A percentile compares a stretch with the other conserved stretches of the same genome.
These are phyloP conservation scores for Lachancea sp. DNA, from an alignment of 805 yeast species.

Conservation along the genomic window DNA sequence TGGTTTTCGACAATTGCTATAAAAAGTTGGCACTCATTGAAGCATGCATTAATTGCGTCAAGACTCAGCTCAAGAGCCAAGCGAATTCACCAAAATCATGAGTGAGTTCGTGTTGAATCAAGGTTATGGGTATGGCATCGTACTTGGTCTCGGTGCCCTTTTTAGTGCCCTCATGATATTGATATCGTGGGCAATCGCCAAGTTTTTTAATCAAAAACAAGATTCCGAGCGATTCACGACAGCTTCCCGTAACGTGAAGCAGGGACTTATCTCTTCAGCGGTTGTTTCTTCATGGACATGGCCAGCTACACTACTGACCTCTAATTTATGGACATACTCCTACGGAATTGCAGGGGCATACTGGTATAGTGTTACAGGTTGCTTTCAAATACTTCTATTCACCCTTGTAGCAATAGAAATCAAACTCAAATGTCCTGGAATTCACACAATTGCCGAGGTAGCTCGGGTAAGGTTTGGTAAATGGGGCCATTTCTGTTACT, in stretches of 20 bases:
- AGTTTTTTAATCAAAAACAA: slow-evolving; percentile 72
- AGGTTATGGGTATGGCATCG: slow-evolving; percentile 3
- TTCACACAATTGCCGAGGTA: slow-evolving; percentile 80
- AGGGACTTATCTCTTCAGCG: slow-evolving; percentile 74
- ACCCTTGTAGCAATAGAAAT: slow-evolving; percentile 78
- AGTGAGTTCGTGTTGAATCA: background rate
- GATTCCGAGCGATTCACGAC: slow-evolving; percentile 89
- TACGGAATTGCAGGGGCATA: slow-evolving; percentile 70
- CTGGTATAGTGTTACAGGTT: slow-evolving; percentile 80
- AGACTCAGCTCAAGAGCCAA: too few relatives aligned
- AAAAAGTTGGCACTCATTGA: too few relatives aligned
- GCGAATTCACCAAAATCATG: too few relatives aligned
- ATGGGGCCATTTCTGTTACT: slow-evolving; percentile 59
- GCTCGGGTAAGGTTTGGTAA: slow-evolving; percentile 71
- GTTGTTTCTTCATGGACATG: slow-evolving; percentile 88
- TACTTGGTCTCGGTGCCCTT: slow-evolving; percentile 4
- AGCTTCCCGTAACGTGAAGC: slow-evolving; percentile 75
- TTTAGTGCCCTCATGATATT: slow-evolving; percentile 1
- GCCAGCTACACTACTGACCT: slow-evolving; percentile 64
- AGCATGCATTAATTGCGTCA: too few relatives aligned
- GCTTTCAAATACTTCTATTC: slow-evolving; percentile 73
- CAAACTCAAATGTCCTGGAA: slow-evolving; percentile 75
- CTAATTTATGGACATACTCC: slow-evolving; percentile 67
- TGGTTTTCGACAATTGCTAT: too few relatives aligned
- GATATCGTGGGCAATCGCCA: slow-evolving; percentile 33